These are phyloP conservation scores for Cylindrodendrum hubeiense DNA, from an alignment of 2,329 filamentous ascomycete genomes.

Conservation along the genomic window DNA sequence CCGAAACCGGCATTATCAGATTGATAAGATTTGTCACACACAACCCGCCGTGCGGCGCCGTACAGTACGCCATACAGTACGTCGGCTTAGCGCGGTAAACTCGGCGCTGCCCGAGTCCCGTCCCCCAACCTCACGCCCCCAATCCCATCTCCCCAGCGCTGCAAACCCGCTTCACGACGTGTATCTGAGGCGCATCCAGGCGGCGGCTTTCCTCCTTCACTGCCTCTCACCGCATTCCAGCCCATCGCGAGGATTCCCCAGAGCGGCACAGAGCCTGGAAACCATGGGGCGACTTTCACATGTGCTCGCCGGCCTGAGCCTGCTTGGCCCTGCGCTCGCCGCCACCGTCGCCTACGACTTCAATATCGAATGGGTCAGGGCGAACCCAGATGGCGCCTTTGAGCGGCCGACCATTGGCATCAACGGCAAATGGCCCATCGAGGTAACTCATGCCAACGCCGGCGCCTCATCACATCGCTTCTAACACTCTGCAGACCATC, in stretches of 20 bases:
- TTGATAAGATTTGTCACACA: constrained; percentile 37
- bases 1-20: constrained; percentile 37
- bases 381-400: constrained; percentile 77
- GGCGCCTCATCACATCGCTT: too few species aligned
- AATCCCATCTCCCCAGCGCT: neutral
- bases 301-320: neutral
- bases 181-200: neutral
- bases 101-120: neutral
- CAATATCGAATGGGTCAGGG: constrained; percentile 77
- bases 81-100: neutral
- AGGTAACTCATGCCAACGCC: too few species aligned
- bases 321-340: constrained; percentile 37
- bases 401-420: constrained; percentile 79
- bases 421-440: constrained; percentile 80
- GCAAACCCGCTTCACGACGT: neutral
- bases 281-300: constrained; percentile 9
- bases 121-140: neutral
- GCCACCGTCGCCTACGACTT: constrained; percentile 72
- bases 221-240: too few species aligned
- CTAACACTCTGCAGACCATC: constrained; percentile 64
- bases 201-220: neutral
- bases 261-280: neutral
- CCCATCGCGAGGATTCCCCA: too few species aligned
- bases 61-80: neutral
- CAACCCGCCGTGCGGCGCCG: neutral